A percentile compares a stretch with the other conserved stretches of the same genome.
phyloP scores from a whole-genome alignment of 2,329 filamentous ascomycete species.

The Calonectria honghensis region DNA sequence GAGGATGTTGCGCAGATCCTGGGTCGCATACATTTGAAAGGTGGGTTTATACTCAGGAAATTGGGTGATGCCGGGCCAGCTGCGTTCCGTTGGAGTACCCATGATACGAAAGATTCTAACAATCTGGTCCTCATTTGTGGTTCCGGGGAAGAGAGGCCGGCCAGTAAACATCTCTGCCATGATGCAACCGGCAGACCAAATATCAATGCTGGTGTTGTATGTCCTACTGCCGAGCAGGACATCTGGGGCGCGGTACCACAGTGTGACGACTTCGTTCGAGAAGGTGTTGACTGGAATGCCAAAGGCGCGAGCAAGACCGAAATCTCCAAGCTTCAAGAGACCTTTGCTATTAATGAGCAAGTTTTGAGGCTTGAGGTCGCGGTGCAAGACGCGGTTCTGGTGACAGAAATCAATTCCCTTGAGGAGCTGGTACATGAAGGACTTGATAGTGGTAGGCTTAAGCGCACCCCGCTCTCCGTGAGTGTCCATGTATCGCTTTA shows the following conservation, averaged over 20 bases:
- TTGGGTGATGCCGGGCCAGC: conserved; percentile 95
- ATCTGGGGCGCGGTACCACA: conserved; percentile 98
- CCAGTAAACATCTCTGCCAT: conserved; percentile 99
- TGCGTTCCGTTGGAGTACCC: conserved; percentile 96
- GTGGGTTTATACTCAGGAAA: conserved; percentile 98
- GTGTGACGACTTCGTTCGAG: conserved; percentile 96
- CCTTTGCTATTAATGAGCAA: conserved; percentile 95
- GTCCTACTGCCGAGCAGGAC: conserved; percentile 95
- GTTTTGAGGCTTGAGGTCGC: conserved; percentile 97
- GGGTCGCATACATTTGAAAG: conserved; percentile 95
- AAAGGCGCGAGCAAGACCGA: conserved; percentile 94
- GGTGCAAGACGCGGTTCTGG: conserved; percentile 95
- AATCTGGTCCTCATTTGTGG: conserved; percentile 98
- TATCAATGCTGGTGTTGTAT: conserved; percentile 99
- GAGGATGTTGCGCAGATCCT: conserved; percentile 89
- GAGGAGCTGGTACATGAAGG: conserved; percentile 98
- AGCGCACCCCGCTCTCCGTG: conserved; percentile 92
- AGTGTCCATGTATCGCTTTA: conserved; percentile 99
- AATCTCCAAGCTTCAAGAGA: conserved; percentile 93
- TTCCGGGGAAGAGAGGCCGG: conserved; percentile 95
- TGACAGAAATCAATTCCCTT: conserved; percentile 98
- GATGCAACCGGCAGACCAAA: conserved; percentile 99
- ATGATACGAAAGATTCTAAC: conserved; percentile 98
- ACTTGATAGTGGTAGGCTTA: conserved; percentile 94
- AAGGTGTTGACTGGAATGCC: conserved; percentile 99